Conservation (phyloP, 257 asterid species). For the Scutellaria minor region DNA sequence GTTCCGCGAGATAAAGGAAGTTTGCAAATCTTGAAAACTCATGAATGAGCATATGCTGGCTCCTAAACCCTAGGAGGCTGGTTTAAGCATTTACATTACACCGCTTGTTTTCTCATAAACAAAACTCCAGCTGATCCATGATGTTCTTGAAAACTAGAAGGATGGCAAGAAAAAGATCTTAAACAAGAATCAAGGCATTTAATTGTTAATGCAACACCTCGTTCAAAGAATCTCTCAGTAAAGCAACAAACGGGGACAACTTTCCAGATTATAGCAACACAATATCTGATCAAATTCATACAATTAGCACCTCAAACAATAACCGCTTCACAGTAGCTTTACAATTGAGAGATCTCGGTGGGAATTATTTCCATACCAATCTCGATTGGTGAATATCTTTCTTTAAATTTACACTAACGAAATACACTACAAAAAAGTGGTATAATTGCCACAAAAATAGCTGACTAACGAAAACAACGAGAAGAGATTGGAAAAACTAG, state of each 20-base stretch:
- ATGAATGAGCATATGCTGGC: conserved; percentile 13
- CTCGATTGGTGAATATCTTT: not conserved
- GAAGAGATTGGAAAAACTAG: conserved; percentile 14
- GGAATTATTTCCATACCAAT: not conserved
- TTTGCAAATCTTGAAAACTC: not conserved
- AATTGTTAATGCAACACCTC: not conserved
- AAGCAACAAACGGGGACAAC: conserved; percentile 1
- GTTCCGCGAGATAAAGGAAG: not conserved
- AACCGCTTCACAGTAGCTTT: conserved; percentile 6
- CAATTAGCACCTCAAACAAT: conserved; percentile 5
- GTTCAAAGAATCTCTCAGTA: not conserved
- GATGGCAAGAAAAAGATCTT: not conserved
- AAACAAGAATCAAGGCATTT: not conserved
- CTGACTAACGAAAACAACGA: not conserved
- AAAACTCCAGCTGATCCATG: not conserved
- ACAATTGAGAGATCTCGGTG: conserved; percentile 4
- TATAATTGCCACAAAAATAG: not conserved
- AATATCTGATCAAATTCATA: conserved; percentile 10
- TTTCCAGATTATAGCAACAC: not conserved
- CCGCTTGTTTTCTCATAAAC: not conserved
- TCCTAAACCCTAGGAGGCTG: not conserved
- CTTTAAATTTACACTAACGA: conserved; percentile 5
- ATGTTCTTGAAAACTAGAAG: conserved; percentile 11
- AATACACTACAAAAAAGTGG: not conserved
- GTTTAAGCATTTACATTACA: not conserved